phyloP scores from a whole-genome alignment of 257 asterid genomes.

The Penstemon davidsonii region DNA sequence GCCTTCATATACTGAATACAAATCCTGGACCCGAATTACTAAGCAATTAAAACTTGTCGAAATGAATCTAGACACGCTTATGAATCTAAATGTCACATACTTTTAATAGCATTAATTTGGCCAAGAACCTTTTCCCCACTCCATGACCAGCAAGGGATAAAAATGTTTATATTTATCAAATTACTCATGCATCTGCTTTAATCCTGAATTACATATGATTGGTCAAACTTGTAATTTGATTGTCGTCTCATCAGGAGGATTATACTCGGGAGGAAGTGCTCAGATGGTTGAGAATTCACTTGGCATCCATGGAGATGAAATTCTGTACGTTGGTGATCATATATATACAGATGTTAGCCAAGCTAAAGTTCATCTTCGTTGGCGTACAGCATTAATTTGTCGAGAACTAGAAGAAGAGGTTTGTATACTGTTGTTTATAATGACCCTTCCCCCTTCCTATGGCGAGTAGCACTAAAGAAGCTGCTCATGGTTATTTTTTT shows the following conservation, averaged over 20 bases:
- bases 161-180: background rate
- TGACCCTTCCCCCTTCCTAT: background rate
- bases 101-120: background rate
- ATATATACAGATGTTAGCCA: conserved; percentile 92
- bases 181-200: background rate
- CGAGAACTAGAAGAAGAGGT: conserved; percentile 94
- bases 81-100: too few species aligned
- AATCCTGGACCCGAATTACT: too few species aligned
- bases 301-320: conserved; percentile 84
- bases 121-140: conserved; percentile 1
- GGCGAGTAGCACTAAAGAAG: background rate
- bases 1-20: too few species aligned
- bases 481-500: background rate
- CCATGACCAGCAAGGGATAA: conserved; percentile 11
- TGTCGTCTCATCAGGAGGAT: conserved; percentile 55
- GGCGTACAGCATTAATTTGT: conserved; percentile 95
- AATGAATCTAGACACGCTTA: too few species aligned
- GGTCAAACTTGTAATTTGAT: conserved; percentile 5
- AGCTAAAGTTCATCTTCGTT: conserved; percentile 85
- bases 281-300: conserved; percentile 92
- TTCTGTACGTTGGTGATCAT: conserved; percentile 88
- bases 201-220: background rate
- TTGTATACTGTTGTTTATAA: conserved; percentile 15
- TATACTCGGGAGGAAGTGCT: conserved; percentile 93
- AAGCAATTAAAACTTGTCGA: too few species aligned